Percentiles rank a stretch among this genome's conserved stretches.
Conservation (phyloP, 2,329 filamentous ascomycete genomes). For the Aspergillus bombycis region DNA sequence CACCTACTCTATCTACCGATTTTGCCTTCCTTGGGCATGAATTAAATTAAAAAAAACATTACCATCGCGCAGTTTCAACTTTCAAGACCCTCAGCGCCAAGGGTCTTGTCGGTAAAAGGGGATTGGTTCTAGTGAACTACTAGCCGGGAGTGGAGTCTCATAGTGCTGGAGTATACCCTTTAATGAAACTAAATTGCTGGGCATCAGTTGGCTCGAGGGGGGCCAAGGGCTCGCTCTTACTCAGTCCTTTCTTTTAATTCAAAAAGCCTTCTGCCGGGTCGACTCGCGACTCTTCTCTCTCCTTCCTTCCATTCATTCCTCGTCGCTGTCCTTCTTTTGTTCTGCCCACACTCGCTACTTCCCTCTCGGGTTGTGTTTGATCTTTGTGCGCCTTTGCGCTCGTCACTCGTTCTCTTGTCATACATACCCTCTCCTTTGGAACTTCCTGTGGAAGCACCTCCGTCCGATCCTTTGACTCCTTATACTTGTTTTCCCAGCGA, state of each 20-base stretch:
- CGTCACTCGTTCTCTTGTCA: constrained; percentile 25
- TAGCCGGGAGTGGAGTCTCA: neutral
- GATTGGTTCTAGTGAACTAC: constrained; percentile 4
- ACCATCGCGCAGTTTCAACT: neutral
- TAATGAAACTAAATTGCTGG: constrained; percentile 10
- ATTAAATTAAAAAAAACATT: neutral
- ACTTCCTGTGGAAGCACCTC: constrained; percentile 23
- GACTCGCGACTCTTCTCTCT: constrained; percentile 4
- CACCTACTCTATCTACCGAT: neutral
- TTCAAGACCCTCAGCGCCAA: constrained; percentile 2
- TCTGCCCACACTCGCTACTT: constrained; percentile 20
- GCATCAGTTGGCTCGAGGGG: neutral
- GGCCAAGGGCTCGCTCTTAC: neutral
- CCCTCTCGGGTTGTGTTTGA: constrained; percentile 2
- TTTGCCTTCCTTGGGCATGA: neutral
- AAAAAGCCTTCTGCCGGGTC: neutral
- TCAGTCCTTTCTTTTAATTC: neutral
- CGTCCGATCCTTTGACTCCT: constrained; percentile 18
- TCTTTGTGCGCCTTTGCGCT: constrained; percentile 7
- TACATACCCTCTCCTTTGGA: constrained; percentile 1
- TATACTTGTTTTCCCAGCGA: neutral
- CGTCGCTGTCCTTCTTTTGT: constrained; percentile 13
- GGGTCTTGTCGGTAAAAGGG: neutral
- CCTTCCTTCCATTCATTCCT: constrained; percentile 12
- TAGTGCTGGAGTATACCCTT: neutral